A percentile compares a stretch with the other conserved stretches of the same genome.
phyloP scores from a whole-genome alignment of 2,329 filamentous ascomycete species.

The Salinomyces thailandicus region DNA sequence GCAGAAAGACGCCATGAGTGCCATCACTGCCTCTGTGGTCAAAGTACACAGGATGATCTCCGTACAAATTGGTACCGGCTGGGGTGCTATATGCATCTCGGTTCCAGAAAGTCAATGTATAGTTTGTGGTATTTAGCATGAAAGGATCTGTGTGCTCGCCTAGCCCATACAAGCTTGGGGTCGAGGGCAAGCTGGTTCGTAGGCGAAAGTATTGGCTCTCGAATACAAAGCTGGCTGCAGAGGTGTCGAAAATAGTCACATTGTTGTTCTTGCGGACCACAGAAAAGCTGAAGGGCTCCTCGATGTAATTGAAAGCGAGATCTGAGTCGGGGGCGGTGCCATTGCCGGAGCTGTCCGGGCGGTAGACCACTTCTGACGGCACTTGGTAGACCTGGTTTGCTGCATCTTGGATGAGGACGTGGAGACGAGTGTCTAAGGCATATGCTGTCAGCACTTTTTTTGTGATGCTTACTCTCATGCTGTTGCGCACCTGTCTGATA shows the following conservation, averaged over 20 bases:
- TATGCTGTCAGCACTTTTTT: not conserved
- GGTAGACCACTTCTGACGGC: conserved; percentile 56
- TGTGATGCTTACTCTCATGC: not conserved
- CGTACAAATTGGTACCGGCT: conserved; percentile 52
- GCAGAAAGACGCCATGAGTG: conserved; percentile 56
- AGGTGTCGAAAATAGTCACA: conserved; percentile 59
- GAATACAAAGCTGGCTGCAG: conserved; percentile 56
- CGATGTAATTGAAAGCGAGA: conserved; percentile 44
- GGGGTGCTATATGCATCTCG: conserved; percentile 49
- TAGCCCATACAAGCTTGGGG: conserved; percentile 65
- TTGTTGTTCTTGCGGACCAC: conserved; percentile 48
- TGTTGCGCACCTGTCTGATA: conserved; percentile 46
- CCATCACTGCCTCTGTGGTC: conserved; percentile 51
- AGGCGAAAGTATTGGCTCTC: conserved; percentile 68
- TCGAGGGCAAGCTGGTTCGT: conserved; percentile 56
- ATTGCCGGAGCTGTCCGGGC: conserved; percentile 35
- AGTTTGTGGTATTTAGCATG: conserved; percentile 24
- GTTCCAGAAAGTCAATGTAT: conserved; percentile 60
- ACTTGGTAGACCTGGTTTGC: conserved; percentile 64
- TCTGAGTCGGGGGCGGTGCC: conserved; percentile 28
- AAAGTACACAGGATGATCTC: conserved; percentile 62
- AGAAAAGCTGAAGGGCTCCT: conserved; percentile 57
- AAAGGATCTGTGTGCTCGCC: conserved; percentile 63
- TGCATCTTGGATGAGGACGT: conserved; percentile 53
- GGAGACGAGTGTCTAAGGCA: conserved; percentile 7